phyloP scores from a whole-genome alignment of 148 eudicot species.

The Rhododendron griersonianum region DNA sequence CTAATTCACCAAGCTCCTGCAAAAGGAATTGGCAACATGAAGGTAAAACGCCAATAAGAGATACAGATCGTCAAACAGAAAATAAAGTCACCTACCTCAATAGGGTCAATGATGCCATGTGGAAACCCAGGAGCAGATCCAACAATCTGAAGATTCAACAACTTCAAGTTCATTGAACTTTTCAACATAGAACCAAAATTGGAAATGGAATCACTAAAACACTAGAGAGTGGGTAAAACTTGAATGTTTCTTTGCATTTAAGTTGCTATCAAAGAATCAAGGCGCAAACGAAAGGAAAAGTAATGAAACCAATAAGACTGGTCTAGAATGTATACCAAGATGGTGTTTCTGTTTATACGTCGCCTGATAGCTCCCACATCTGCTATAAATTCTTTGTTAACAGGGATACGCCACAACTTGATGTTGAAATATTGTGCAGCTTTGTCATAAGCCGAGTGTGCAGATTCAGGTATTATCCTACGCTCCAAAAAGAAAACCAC shows the following conservation, averaged over 20 bases:
- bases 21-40: slow-evolving; percentile 14
- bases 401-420: slow-evolving; percentile 90
- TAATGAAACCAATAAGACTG: neutral
- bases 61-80: neutral
- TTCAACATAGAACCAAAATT: neutral
- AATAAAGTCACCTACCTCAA: slow-evolving; percentile 48
- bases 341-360: slow-evolving; percentile 70
- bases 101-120: slow-evolving; percentile 95
- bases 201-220: slow-evolving; percentile 1
- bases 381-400: slow-evolving; percentile 63
- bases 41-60: slow-evolving; percentile 7
- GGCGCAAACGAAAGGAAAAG: neutral
- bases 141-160: slow-evolving; percentile 65
- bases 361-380: slow-evolving; percentile 76
- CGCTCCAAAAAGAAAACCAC: slow-evolving; percentile 17
- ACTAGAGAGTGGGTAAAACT: neutral
- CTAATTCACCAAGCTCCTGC: slow-evolving; percentile 92
- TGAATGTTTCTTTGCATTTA: neutral
- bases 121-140: slow-evolving; percentile 99
- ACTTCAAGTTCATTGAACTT: slow-evolving; percentile 7
- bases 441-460: slow-evolving; percentile 99
- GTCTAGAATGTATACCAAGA: slow-evolving; percentile 47
- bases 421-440: slow-evolving; percentile 95
- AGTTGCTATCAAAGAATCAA: slow-evolving; percentile 1
- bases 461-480: slow-evolving; percentile 95